These are phyloP conservation scores for Alternaria ethzedia DNA, from an alignment of 2,329 filamentous ascomycete genomes.

Conservation along the genomic window DNA sequence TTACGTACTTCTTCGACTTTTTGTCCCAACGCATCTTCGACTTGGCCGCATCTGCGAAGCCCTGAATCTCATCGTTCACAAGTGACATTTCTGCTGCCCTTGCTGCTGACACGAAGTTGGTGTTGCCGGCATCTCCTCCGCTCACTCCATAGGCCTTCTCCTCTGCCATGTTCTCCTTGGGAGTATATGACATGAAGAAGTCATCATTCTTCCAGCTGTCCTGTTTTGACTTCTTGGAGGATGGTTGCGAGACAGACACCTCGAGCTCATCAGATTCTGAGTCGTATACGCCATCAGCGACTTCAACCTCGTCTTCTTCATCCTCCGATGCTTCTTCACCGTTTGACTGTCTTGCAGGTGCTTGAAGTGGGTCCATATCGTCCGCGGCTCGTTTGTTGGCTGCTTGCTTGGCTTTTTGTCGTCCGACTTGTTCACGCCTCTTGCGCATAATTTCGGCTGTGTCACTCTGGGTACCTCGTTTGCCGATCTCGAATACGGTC, in stretches of 20 bases:
- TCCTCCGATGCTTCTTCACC: slow-evolving; percentile 41
- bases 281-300: slow-evolving; percentile 43
- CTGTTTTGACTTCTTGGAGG: slow-evolving; percentile 36
- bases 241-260: slow-evolving; percentile 55
- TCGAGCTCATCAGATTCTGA: slow-evolving; percentile 62
- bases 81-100: slow-evolving; percentile 90
- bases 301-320: slow-evolving; percentile 47
- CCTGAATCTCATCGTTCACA: slow-evolving; percentile 83
- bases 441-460: slow-evolving; percentile 79
- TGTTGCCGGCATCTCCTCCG: slow-evolving; percentile 66
- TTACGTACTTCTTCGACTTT: slow-evolving; percentile 93
- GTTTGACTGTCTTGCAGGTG: slow-evolving; percentile 14
- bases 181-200: slow-evolving; percentile 96
- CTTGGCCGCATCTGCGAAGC: slow-evolving; percentile 78
- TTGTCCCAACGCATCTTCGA: slow-evolving; percentile 93
- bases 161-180: slow-evolving; percentile 82
- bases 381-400: slow-evolving; percentile 44
- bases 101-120: slow-evolving; percentile 88
- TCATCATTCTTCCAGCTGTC: slow-evolving; percentile 80
- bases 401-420: slow-evolving; percentile 55
- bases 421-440: slow-evolving; percentile 72
- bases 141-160: slow-evolving; percentile 94
- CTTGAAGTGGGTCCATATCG: slow-evolving; percentile 7
- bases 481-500: slow-evolving; percentile 94
- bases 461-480: slow-evolving; percentile 66